These are phyloP conservation scores for Drechslerella coelobrocha DNA, from an alignment of 2,329 filamentous ascomycete genomes.

Conservation along the genomic window DNA sequence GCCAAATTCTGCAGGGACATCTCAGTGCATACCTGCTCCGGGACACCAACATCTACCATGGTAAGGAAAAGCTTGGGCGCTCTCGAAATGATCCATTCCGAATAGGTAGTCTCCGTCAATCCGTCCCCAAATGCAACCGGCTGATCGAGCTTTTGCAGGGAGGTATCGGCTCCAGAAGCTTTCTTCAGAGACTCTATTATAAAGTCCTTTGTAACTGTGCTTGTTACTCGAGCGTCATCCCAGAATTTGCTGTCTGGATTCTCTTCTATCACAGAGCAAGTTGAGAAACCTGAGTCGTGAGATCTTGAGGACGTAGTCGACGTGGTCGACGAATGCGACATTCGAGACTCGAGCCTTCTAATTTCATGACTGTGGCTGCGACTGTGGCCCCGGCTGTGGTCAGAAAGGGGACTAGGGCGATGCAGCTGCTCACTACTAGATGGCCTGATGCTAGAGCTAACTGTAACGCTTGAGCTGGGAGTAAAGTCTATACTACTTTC, in stretches of 20 bases:
- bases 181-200: conserved; percentile 36
- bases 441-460: conserved; percentile 24
- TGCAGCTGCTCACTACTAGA: conserved; percentile 12
- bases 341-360: conserved; percentile 28
- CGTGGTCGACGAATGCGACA: conserved; percentile 37
- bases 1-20: no score
- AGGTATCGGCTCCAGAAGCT: conserved; percentile 18
- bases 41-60: conserved; percentile 71
- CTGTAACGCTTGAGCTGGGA: conserved; percentile 28
- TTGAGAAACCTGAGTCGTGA: conserved; percentile 25
- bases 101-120: conserved; percentile 75
- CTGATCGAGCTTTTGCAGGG: conserved; percentile 63
- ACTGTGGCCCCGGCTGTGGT: conserved; percentile 3
- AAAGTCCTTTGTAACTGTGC: conserved; percentile 40
- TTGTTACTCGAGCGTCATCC: conserved; percentile 33
- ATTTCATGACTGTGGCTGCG: background rate
- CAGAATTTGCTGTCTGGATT: conserved; percentile 40
- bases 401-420: background rate
- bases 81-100: conserved; percentile 76
- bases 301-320: conserved; percentile 33
- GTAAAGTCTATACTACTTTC: conserved; percentile 1
- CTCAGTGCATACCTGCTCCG: conserved; percentile 62
- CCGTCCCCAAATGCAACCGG: conserved; percentile 73
- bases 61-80: conserved; percentile 75
- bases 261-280: conserved; percentile 26